These are phyloP conservation scores for Arthrobotrys megalospora DNA, from an alignment of 2,329 filamentous ascomycete genomes.

Conservation along the genomic window DNA sequence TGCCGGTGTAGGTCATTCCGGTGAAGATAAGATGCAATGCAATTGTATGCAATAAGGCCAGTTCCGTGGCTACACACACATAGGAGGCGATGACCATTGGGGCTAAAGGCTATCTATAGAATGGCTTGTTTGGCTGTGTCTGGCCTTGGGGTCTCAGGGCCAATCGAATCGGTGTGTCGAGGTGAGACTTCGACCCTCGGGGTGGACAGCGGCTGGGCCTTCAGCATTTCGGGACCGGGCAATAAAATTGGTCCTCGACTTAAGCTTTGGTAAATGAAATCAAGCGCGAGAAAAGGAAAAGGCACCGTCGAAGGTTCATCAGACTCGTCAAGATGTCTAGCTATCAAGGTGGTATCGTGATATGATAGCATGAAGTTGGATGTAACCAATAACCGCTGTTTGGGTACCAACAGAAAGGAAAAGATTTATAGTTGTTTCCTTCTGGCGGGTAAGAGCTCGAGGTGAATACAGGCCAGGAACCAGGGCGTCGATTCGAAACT, in stretches of 20 bases:
- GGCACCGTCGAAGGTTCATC: too few relatives aligned
- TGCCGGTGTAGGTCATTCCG: constrained; percentile 1
- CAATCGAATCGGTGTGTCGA: constrained; percentile 28
- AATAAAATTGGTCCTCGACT: background rate
- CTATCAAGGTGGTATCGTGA: background rate
- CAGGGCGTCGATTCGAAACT: constrained; percentile 38
- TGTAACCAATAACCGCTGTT: background rate
- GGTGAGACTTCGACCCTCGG: constrained; percentile 18
- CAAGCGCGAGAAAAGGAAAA: background rate
- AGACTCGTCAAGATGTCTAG: too few relatives aligned
- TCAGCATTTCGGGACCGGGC: background rate
- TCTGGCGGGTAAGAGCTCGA: constrained; percentile 8
- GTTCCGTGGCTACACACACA: constrained; percentile 10
- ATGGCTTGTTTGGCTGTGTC: constrained; percentile 16
- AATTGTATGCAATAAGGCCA: background rate
- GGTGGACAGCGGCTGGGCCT: background rate
- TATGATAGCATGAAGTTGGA: background rate
- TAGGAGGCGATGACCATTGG: background rate
- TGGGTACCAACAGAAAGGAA: background rate
- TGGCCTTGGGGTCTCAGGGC: constrained; percentile 18
- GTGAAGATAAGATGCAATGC: background rate
- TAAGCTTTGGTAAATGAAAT: background rate
- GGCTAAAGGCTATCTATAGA: constrained; percentile 15
- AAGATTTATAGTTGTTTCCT: background rate
- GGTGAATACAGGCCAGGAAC: background rate